Evolutionary conservation across 331 rosid species (phyloP).

Genomic region (Quercus lobata): DNA sequence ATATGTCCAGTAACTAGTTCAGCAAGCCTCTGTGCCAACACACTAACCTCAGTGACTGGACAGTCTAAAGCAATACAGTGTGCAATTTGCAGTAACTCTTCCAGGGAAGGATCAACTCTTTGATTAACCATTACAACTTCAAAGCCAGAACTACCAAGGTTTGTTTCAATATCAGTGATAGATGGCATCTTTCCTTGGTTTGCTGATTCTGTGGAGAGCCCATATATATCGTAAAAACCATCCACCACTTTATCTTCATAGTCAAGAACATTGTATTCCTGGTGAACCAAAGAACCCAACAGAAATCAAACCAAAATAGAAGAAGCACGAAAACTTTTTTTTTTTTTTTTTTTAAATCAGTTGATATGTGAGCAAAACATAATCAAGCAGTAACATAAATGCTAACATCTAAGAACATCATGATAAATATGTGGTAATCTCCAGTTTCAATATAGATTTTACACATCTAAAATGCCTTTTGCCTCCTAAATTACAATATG

Average conservation of each 20-base stretch:
- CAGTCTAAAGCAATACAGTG: slow-evolving; percentile 84
- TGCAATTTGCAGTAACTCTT: slow-evolving; percentile 84
- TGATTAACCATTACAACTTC: slow-evolving; percentile 85
- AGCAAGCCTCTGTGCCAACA: slow-evolving; percentile 87
- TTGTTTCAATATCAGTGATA: slow-evolving; percentile 66
- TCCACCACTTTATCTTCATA: slow-evolving; percentile 85
- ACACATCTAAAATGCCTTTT: background rate
- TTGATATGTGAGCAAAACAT: slow-evolving; percentile 11
- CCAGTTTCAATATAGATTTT: background rate
- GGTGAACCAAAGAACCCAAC: slow-evolving; percentile 20
- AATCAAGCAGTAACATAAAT: slow-evolving; percentile 5
- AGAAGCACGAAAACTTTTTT: background rate
- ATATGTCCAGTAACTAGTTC: slow-evolving; percentile 82
- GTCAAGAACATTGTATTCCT: slow-evolving; percentile 93
- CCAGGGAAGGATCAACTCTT: slow-evolving; percentile 67
- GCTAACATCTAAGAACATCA: background rate
- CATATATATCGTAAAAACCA: slow-evolving; percentile 89
- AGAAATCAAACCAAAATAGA: slow-evolving; percentile 25
- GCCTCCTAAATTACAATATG: background rate
- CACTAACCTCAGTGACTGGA: slow-evolving; percentile 58
- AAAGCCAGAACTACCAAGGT: slow-evolving; percentile 58
- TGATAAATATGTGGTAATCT: background rate
- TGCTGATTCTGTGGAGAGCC: slow-evolving; percentile 57
- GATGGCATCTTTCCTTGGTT: slow-evolving; percentile 94
- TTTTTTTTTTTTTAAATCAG: background rate